Base-by-base conservation (phyloP, 2,329 filamentous ascomycete genomes). In the Phialophora chinensis region DNA sequence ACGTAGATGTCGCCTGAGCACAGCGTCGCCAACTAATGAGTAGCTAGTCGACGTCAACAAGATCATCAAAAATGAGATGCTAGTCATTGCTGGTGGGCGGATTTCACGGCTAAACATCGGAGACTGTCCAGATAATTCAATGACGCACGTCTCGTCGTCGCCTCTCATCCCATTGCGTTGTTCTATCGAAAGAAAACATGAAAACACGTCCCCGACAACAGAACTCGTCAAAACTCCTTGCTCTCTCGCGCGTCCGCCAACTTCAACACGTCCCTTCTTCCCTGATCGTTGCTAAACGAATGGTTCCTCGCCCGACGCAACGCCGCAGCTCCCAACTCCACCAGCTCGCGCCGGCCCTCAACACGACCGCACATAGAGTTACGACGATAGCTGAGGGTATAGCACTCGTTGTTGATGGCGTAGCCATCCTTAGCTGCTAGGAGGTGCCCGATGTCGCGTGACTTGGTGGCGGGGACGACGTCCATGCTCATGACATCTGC, bases 371-470 rank as follows among this genome's bases (percentile, higher is more conserved):
- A 55, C n/a, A 52, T 49, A 14, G 67, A 69, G 33, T 69, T 64
- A 10, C 64, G 52, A 49, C 67, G 67, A 49, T 31, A 29, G n/a
- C 47, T 49, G 20, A 69, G 62, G 27, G 63, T 50, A 47, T 66
- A 66, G 23, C 57, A 38, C 11, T 50, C 42, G 29, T 64, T 31
- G n/a, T 61, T 56, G 50, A 65, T 35, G n/a, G 55, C 50, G 17
- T 63, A 59, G 25, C 67, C 67, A 47, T 69, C 67, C 33, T 69
- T 69, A 6, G 60, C 63, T 25, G 64, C 67, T 11, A 69, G 61
- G 11, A 69, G 59, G 49, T 69, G 67, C 8, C 57, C 67, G 25
- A 69, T 47, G 58, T 69, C 67, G 23, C 64, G 60, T 10, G 63
- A 35, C 49, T 64, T 55, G 53, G 12, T 52, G 42, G n/a, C 25